Conservation (phyloP, 2,329 filamentous ascomycete species). For the Paecilomyces variotii region DNA sequence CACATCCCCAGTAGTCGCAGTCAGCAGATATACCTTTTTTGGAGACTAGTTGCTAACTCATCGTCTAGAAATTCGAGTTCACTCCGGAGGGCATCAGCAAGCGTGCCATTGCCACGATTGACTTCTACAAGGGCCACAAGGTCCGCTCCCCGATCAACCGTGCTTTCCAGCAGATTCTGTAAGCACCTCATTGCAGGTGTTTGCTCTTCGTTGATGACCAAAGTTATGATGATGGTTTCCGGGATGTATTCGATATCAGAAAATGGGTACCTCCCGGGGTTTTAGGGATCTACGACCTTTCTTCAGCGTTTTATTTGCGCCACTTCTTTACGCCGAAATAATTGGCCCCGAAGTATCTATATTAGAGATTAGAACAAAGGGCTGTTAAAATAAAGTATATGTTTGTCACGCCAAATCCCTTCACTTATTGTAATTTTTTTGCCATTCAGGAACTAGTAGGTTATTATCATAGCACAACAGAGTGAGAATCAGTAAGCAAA, state of each 20-base stretch:
- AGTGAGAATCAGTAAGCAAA: not conserved
- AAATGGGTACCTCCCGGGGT: not conserved
- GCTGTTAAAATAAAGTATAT: not conserved
- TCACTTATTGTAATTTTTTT: no score
- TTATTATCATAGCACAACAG: not conserved
- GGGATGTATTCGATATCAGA: not conserved
- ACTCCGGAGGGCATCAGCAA: conserved; percentile 94
- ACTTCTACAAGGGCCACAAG: conserved; percentile 97
- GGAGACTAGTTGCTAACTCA: conserved; percentile 27
- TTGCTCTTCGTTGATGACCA: not conserved
- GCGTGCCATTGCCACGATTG: conserved; percentile 81
- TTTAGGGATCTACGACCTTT: not conserved
- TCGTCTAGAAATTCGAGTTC: conserved; percentile 89
- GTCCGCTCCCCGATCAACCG: conserved; percentile 93
- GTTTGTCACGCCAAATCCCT: not conserved
- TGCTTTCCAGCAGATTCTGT: conserved; percentile 95
- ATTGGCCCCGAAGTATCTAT: not conserved
- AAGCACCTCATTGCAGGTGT: conserved; percentile 32
- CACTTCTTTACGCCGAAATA: not conserved
- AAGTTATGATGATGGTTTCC: not conserved
- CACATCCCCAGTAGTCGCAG: conserved; percentile 6
- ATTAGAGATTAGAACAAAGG: not conserved
- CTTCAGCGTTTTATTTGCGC: not conserved
- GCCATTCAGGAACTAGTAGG: not conserved
- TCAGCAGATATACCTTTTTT: not conserved